These are phyloP conservation scores for Sporothrix euskadiensis DNA, from an alignment of 2,329 filamentous ascomycete genomes.

Conservation along the genomic window DNA sequence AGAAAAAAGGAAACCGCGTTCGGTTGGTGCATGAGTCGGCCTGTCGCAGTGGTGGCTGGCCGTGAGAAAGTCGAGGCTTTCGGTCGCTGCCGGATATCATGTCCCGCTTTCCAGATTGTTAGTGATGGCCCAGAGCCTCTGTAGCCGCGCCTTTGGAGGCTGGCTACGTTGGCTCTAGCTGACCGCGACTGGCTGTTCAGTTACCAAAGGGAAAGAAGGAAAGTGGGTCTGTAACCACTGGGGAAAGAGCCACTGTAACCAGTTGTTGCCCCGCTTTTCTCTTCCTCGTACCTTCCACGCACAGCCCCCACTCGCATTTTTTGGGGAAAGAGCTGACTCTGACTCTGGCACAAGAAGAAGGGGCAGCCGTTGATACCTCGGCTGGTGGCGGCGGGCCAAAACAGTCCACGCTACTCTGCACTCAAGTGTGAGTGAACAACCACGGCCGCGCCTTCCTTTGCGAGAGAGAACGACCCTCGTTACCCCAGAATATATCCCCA, in stretches of 20 bases:
- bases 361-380: constrained; percentile 15
- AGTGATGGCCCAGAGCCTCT: background rate
- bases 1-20: background rate
- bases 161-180: background rate
- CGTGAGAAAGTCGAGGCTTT: background rate
- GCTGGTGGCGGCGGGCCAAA: constrained; percentile 19
- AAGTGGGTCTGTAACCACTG: background rate
- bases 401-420: background rate
- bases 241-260: background rate
- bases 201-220: background rate
- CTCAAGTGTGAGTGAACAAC: background rate
- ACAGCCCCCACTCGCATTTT: too few relatives aligned
- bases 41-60: background rate
- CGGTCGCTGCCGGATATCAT: background rate
- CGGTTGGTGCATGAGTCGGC: background rate
- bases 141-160: background rate
- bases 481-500: background rate
- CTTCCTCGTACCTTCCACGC: constrained; percentile 1
- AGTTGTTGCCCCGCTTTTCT: background rate
- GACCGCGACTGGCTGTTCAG: background rate
- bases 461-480: background rate
- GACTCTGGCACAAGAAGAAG: background rate
- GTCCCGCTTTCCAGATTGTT: background rate
- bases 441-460: background rate
- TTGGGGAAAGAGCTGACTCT: background rate